phyloP scores from a whole-genome alignment of 2,329 filamentous ascomycete genomes.

The Fusarium sp. region DNA sequence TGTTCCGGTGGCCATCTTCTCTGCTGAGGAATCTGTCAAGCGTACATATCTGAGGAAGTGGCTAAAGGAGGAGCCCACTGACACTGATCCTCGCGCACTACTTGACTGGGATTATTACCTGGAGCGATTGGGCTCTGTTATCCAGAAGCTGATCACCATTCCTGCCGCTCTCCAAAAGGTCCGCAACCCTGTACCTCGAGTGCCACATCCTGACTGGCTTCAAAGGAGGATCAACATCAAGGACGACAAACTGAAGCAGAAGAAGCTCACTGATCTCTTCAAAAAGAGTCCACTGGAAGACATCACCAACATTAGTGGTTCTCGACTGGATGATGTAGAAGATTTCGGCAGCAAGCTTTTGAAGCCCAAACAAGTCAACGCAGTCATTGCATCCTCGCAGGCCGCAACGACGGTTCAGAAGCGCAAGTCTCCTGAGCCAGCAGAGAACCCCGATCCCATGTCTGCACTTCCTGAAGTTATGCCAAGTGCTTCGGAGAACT shows the following conservation, averaged over 20 bases:
- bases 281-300: constrained; percentile 76
- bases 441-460: constrained; percentile 79
- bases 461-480: constrained; percentile 83
- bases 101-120: constrained; percentile 98
- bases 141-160: constrained; percentile 99
- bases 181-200: constrained; percentile 90
- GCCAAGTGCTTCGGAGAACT: constrained; percentile 87
- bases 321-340: constrained; percentile 75
- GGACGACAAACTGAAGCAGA: constrained; percentile 97
- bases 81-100: constrained; percentile 89
- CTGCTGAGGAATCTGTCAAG: constrained; percentile 88
- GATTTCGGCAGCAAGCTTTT: constrained; percentile 79
- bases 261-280: constrained; percentile 92
- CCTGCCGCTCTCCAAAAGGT: constrained; percentile 96
- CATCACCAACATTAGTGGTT: constrained; percentile 72
- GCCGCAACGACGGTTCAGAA: constrained; percentile 65
- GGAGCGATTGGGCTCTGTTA: constrained; percentile 94
- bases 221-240: constrained; percentile 93
- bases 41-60: constrained; percentile 92
- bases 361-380: constrained; percentile 69
- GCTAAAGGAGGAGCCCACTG: constrained; percentile 90
- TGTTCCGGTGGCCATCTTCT: constrained; percentile 96
- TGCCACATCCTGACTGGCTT: constrained; percentile 96
- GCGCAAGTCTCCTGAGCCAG: constrained; percentile 77
- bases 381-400: constrained; percentile 67